Percentiles rank a stretch among this genome's conserved stretches.
Conservation (phyloP, 257 asterid genomes). For the Hygrophila difformis region DNA sequence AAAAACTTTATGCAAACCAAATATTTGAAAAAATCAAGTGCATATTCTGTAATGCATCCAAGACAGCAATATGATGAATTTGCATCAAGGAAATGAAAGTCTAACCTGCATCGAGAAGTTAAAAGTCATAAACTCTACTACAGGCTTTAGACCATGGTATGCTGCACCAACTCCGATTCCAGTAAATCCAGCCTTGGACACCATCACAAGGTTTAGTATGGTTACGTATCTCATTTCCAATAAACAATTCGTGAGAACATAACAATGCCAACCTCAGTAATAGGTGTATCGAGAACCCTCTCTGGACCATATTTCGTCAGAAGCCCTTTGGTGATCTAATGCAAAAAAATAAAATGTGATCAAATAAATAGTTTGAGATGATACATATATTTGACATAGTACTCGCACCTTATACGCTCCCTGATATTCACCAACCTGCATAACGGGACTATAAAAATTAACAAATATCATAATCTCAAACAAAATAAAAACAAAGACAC, state of each 20-base stretch:
- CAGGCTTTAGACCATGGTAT: slow-evolving; percentile 81
- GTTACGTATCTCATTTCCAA: slow-evolving; percentile 5
- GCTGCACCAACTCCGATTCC: slow-evolving; percentile 99
- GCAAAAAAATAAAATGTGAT: background rate
- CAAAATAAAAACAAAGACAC: background rate
- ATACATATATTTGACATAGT: background rate
- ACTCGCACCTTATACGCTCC: slow-evolving; percentile 92
- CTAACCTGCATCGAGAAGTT: slow-evolving; percentile 97
- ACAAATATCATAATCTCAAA: slow-evolving; percentile 7
- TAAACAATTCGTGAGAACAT: slow-evolving; percentile 3
- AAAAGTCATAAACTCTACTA: slow-evolving; percentile 90
- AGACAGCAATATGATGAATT: background rate
- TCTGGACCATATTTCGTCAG: slow-evolving; percentile 87
- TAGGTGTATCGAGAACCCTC: slow-evolving; percentile 87
- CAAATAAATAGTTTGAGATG: slow-evolving; percentile 4
- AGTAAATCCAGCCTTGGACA: slow-evolving; percentile 79
- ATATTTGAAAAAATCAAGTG: background rate
- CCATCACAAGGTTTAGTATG: slow-evolving; percentile 13
- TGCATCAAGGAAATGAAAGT: background rate
- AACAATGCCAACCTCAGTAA: slow-evolving; percentile 70
- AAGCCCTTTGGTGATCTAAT: slow-evolving; percentile 84
- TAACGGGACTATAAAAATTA: slow-evolving; percentile 12
- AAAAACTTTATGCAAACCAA: too few relatives aligned
- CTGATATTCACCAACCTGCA: slow-evolving; percentile 95
- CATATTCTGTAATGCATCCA: background rate